A percentile compares a stretch with the other conserved stretches of the same genome.
Conservation (phyloP, 495 filamentous ascomycete species). For the Penicillium simplicissimum region DNA sequence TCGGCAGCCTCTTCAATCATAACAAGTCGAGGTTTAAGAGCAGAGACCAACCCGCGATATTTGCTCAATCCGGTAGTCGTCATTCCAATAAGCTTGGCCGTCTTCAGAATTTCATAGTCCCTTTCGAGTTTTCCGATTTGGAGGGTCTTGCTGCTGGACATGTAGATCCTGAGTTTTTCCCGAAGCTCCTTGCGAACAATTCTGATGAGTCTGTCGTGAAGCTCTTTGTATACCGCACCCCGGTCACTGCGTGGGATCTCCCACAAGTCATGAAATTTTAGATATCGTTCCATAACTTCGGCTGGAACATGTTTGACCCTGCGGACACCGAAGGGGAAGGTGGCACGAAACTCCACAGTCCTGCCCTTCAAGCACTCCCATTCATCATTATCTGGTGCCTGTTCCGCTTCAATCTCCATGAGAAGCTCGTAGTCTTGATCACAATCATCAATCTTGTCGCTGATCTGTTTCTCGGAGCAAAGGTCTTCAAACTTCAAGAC, state of each 20-base stretch:
- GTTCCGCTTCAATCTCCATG: conserved; percentile 65
- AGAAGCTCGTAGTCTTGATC: conserved; percentile 68
- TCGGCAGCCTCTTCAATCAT: conserved; percentile 80
- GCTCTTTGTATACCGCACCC: conserved; percentile 59
- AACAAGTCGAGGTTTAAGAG: conserved; percentile 64
- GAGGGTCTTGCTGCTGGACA: conserved; percentile 36
- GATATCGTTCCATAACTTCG: conserved; percentile 13
- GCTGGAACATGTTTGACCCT: conserved; percentile 4
- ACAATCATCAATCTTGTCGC: conserved; percentile 58
- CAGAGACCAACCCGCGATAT: conserved; percentile 72
- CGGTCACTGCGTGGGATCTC: conserved; percentile 53
- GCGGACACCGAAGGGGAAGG: conserved; percentile 40
- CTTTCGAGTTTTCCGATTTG: conserved; percentile 59
- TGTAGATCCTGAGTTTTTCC: conserved; percentile 43
- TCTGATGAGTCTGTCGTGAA: conserved; percentile 48
- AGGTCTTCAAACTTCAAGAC: conserved; percentile 39
- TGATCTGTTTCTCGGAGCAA: conserved; percentile 45
- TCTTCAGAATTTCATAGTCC: conserved; percentile 49
- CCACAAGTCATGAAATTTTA: conserved; percentile 53
- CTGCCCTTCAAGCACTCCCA: conserved; percentile 55
- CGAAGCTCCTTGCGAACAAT: conserved; percentile 46
- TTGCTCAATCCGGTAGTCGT: conserved; percentile 89
- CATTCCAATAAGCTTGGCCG: conserved; percentile 66
- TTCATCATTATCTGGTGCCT: conserved; percentile 51
- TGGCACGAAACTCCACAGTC: conserved; percentile 47